Conservation (phyloP, 2,329 filamentous ascomycete genomes). For the Venturia aucupariae region DNA sequence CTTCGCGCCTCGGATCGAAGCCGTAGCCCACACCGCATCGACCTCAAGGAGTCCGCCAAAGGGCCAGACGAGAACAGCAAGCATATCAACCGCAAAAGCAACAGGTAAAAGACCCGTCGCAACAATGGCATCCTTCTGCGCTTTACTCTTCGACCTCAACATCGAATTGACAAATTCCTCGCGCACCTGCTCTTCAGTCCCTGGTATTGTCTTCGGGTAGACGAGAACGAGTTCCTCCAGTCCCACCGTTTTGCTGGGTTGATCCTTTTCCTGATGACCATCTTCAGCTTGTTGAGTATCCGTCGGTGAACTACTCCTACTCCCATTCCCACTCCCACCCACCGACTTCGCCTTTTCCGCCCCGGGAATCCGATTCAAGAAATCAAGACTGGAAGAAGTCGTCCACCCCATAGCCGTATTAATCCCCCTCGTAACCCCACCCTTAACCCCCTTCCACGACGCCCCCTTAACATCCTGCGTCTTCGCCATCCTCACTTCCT, state of each 20-base stretch:
- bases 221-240: slow-evolving; percentile 34
- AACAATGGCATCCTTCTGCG: slow-evolving; percentile 33
- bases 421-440: slow-evolving; percentile 32
- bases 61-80: slow-evolving; percentile 28
- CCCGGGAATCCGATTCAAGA: slow-evolving; percentile 32
- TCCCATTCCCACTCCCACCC: no score
- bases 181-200: slow-evolving; percentile 27
- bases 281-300: slow-evolving; percentile 23
- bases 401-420: slow-evolving; percentile 33
- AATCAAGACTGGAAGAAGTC: slow-evolving; percentile 35
- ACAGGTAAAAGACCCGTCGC: slow-evolving; percentile 35
- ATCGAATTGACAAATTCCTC: slow-evolving; percentile 35
- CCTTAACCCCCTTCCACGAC: slow-evolving; percentile 36
- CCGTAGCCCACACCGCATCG: slow-evolving; percentile 29
- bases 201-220: slow-evolving; percentile 27
- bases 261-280: slow-evolving; percentile 23
- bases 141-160: slow-evolving; percentile 33
- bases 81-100: slow-evolving; percentile 25
- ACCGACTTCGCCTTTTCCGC: not conserved
- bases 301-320: slow-evolving; percentile 12
- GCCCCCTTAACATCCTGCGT: slow-evolving; percentile 31
- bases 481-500: slow-evolving; percentile 36
- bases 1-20: slow-evolving; percentile 38
- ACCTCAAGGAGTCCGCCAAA: slow-evolving; percentile 30
- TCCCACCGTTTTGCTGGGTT: slow-evolving; percentile 28